Percentiles rank a stretch among this genome's conserved stretches.
phyloP scores from a whole-genome alignment of 306 rosid species.

The Vicia sativa region DNA sequence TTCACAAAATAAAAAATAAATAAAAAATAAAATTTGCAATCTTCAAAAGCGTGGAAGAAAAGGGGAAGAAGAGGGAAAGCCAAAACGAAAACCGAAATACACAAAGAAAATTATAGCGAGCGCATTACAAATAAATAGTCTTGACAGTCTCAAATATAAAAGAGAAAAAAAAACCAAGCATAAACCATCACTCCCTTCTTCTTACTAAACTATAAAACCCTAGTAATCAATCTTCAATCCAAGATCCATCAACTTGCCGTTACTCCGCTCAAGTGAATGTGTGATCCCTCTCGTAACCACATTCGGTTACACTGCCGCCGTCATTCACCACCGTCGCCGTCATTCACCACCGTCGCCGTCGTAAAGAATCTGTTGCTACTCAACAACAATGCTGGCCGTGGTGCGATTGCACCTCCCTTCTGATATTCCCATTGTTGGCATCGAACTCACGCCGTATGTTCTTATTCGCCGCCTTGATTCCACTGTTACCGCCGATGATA shows the following conservation, averaged over 20 bases:
- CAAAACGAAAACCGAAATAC: not conserved
- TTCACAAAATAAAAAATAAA: no score
- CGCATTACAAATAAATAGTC: constrained; percentile 35
- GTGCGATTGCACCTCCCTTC: constrained; percentile 94
- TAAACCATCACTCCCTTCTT: constrained; percentile 41
- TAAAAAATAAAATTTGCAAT: no score
- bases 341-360: not conserved
- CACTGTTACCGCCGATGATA: constrained; percentile 63
- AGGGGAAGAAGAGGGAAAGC: no score
- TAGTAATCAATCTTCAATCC: constrained; percentile 56
- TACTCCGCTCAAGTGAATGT: constrained; percentile 66
- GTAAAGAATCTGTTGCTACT: constrained; percentile 36
- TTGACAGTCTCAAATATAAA: not conserved
- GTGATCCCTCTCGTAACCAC: constrained; percentile 68
- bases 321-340: not conserved
- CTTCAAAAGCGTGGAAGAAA: no score
- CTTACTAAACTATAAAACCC: constrained; percentile 68
- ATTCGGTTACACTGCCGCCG: constrained; percentile 3
- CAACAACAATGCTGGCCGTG: constrained; percentile 98
- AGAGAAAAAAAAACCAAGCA: constrained; percentile 15
- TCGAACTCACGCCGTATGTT: constrained; percentile 96
- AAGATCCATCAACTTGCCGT: constrained; percentile 81
- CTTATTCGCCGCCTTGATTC: constrained; percentile 78
- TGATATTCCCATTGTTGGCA: constrained; percentile 96
- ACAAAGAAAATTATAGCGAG: not conserved